Percentiles rank a stretch among this genome's conserved stretches.
Conservation (phyloP, 108 stramenopile species). For the Parmales sp. region DNA sequence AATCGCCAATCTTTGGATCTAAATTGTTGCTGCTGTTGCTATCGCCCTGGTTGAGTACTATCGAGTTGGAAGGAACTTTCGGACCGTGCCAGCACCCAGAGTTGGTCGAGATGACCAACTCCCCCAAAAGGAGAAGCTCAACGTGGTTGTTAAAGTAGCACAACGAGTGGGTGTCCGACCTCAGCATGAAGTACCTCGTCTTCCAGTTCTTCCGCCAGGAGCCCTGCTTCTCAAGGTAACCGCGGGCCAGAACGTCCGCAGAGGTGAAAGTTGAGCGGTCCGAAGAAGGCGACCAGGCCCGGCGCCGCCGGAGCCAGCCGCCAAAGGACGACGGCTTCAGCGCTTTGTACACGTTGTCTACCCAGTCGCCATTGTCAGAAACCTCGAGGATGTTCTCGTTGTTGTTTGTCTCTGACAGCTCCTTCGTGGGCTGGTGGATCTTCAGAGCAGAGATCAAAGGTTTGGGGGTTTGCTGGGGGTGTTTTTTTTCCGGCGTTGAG, state of each 20-base stretch:
- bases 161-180: slow-evolving; percentile 1
- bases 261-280: background rate
- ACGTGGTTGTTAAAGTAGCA: slow-evolving; percentile 10
- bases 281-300: background rate
- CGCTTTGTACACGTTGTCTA: slow-evolving; percentile 6
- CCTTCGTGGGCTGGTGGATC: too few relatives aligned
- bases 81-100: background rate
- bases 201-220: slow-evolving; percentile 17
- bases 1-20: background rate
- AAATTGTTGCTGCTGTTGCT: too few relatives aligned
- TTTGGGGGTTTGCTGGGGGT: too few relatives aligned
- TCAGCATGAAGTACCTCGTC: slow-evolving; percentile 9
- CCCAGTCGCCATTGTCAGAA: slow-evolving; percentile 10
- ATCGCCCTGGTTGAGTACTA: too few relatives aligned
- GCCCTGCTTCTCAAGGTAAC: background rate
- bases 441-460: too few relatives aligned
- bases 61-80: background rate
- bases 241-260: background rate
- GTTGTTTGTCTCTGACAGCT: too few relatives aligned
- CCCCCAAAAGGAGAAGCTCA: background rate
- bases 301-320: background rate
- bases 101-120: background rate
- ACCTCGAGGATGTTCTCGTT: too few relatives aligned
- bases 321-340: background rate
- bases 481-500: too few relatives aligned